Base-by-base conservation (phyloP, 257 asterid species). In the Paraleonurus japonicus region DNA sequence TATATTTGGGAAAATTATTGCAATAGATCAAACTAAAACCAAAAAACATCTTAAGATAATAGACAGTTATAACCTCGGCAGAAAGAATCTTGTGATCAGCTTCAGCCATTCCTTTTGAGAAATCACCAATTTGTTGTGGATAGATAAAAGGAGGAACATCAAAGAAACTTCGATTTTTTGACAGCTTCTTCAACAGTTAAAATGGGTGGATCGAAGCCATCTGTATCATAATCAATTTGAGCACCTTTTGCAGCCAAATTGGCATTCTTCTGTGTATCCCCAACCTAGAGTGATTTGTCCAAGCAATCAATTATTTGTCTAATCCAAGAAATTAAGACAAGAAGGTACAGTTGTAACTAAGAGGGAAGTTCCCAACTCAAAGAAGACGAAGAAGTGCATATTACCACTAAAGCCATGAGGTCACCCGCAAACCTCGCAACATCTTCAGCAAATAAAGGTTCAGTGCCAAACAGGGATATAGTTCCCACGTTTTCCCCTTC, bases 171-270 rank as follows among this genome's bases (percentile, higher is more conserved):
- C n/a, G 92, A 80, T 48, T 68, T 62, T 62, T 79, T 78, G 64
- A 87, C 87, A 45, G 95, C 95, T 55, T 90, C 89, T 77, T 90
- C 96, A 33, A 90, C 95, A 5, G 90, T 87, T 71, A 86, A 78
- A 78, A 90, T 86, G 39, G 95, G 89, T 2, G 88, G 84, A 71
- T 87, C 90, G 64, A 90, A 61, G 65, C 76, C 79, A 73, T 73
- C 72, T 0, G 80, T 74, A 61, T 87, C 90, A 47, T 90, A 90
- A 37, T 82, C 84, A 75, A 90, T 66, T 15, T 78, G 3, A 41
- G 92, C 87, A 28, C 39, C 69, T 67, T 17, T 72, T 6, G 96
- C 92, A 68, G 92, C 96, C 69, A 82, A 11, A 43, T 86, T 81
- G 35, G 92, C 96, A 10, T 67, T 65, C 70, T 78, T 86, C 70